Base-by-base conservation (phyloP, 768 basidiomycete species). In the Phaeolepiota aurea region DNA sequence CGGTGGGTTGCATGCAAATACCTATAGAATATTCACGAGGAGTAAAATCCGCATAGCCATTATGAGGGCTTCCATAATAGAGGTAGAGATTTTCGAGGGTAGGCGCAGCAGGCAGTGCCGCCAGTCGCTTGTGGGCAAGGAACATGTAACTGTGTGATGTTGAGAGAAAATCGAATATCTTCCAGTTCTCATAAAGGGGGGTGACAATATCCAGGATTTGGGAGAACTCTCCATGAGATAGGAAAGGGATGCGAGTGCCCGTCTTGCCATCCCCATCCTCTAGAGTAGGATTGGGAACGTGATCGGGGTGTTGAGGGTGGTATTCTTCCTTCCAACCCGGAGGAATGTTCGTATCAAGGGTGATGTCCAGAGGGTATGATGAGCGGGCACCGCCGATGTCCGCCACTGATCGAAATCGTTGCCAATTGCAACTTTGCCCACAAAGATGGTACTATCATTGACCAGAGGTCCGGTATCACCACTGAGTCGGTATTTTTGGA, bases 131-230 rank as follows among this genome's bases (percentile, higher is more conserved):
- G 23, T 82, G 62, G 12, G 73, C 52, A 20, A 49, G 32, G 45
- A 66, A 59, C 53, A 76, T 73, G 57, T 70, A 73, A 42, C 53
- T 52, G 51, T 76, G 78, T 21, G 56, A 49, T 23, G 58, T 62
- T 31, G 69, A 73, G 7, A 59, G 53, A 46, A 82, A 56, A 39
- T 69, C 65, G 38, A 83, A 53, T 13, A 58, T 43, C 21, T 66
- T 67, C 79, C 80, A 83, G 18, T 74, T 72, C 5, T 54, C 51
- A 41, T 74, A 60, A 53, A 74, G 72, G 2, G 82, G 76, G 20
- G 66, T 50, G 38, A 85, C 47, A 23, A 69, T 51, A 40, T 71
- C 64, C 25, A 73, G 43, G 41, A 72, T 66, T 2, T 49, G 33
- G 4, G 47, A 41, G 10, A 71, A 44, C 15, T 72, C 64, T 15